phyloP scores from a whole-genome alignment of 2,329 filamentous ascomycete genomes.

The Alternaria postmessia region DNA sequence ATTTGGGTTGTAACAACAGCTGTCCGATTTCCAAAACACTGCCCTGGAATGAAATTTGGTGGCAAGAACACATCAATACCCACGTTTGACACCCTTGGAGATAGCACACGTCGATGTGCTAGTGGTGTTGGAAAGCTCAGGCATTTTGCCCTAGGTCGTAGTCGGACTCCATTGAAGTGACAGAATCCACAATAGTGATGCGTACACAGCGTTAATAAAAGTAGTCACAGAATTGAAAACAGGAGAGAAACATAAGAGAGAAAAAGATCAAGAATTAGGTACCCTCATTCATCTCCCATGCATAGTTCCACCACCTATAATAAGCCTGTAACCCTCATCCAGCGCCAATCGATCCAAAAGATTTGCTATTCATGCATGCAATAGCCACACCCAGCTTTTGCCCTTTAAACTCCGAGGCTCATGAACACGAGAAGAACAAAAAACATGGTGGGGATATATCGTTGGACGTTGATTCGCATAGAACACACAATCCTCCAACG shows the following conservation, averaged over 20 bases:
- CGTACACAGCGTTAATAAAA: background rate
- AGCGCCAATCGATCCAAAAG: slow-evolving; percentile 2
- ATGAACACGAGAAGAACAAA: slow-evolving; percentile 6
- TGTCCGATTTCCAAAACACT: background rate
- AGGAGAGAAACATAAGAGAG: background rate
- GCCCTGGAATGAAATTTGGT: rapidly evolving
- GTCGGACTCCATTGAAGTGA: background rate
- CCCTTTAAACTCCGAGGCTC: slow-evolving; percentile 14
- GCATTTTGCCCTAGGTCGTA: background rate
- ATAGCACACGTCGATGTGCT: background rate
- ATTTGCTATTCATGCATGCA: background rate
- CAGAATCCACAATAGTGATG: background rate
- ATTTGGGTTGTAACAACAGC: background rate
- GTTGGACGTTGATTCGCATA: background rate
- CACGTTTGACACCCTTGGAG: too few relatives aligned
- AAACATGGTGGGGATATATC: background rate
- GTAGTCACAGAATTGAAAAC: too few relatives aligned
- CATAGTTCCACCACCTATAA: slow-evolving; percentile 7
- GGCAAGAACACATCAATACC: background rate
- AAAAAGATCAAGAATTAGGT: background rate
- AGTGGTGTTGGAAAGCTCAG: background rate
- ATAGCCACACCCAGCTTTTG: slow-evolving; percentile 8
- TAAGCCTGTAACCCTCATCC: background rate
- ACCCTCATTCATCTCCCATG: background rate
- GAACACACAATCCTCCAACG: background rate